A percentile compares a stretch with the other conserved stretches of the same genome.
phyloP scores from a whole-genome alignment of 148 eudicot species.

The Arbutus unedo region DNA sequence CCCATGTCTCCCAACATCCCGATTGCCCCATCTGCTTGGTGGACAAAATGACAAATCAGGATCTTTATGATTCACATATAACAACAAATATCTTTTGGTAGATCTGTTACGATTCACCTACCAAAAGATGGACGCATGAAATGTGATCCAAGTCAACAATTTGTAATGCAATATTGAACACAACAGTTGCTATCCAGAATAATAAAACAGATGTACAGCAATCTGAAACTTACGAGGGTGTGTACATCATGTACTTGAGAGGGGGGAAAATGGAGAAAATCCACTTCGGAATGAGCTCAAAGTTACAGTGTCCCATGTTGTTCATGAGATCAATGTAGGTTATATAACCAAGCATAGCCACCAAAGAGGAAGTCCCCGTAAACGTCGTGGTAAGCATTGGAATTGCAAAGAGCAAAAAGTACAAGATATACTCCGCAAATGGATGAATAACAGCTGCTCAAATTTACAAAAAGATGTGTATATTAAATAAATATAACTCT shows the following conservation, averaged over 20 bases:
- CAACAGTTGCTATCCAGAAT: not conserved
- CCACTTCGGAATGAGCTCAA: slow-evolving; percentile 59
- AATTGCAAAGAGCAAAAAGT: slow-evolving; percentile 47
- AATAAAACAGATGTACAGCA: not conserved
- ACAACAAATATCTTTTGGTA: too few species aligned
- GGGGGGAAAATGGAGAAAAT: slow-evolving; percentile 55
- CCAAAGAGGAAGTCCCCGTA: slow-evolving; percentile 27
- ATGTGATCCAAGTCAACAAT: not conserved
- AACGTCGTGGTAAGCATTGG: slow-evolving; percentile 33
- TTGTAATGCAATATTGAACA: not conserved
- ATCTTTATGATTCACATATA: too few species aligned
- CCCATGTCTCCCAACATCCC: not conserved
- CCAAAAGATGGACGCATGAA: not conserved
- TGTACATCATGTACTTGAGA: slow-evolving; percentile 70
- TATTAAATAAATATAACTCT: not conserved
- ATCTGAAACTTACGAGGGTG: slow-evolving; percentile 56
- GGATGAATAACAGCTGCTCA: slow-evolving; percentile 75
- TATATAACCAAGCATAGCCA: slow-evolving; percentile 27
- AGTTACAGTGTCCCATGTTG: slow-evolving; percentile 78
- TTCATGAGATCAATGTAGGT: slow-evolving; percentile 63
- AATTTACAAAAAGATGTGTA: not conserved
- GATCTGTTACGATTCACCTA: not conserved
- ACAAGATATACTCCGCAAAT: slow-evolving; percentile 63
- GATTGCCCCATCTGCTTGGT: not conserved
- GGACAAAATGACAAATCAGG: not conserved